phyloP scores from a whole-genome alignment of 2,329 filamentous ascomycete genomes.

The Simplicillium sp. region DNA sequence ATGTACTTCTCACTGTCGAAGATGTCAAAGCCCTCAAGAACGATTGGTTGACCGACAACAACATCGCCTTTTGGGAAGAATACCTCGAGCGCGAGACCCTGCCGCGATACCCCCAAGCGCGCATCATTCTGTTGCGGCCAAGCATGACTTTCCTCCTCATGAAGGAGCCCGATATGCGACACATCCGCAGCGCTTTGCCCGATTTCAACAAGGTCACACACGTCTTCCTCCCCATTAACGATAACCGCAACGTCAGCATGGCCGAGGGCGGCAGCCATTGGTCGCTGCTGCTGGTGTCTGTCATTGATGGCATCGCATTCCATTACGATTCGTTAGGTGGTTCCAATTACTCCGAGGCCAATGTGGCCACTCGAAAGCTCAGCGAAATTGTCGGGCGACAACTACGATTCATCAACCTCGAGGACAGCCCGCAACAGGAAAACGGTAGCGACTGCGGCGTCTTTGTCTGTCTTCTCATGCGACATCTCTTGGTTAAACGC shows the following conservation, averaged over 20 bases:
- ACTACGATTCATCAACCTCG: conserved; percentile 69
- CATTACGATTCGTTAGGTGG: conserved; percentile 87
- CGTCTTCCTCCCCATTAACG: conserved; percentile 92
- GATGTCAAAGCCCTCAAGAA: conserved; percentile 81
- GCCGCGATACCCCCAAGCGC: conserved; percentile 65
- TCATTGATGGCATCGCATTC: conserved; percentile 84
- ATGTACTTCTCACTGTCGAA: conserved; percentile 60
- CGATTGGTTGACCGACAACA: conserved; percentile 97
- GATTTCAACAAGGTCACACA: conserved; percentile 76
- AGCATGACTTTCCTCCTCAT: conserved; percentile 89
- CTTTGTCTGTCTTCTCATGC: conserved; percentile 92
- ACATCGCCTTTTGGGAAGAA: conserved; percentile 98
- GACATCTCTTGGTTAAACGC: conserved; percentile 78
- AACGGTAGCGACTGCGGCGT: conserved; percentile 93
- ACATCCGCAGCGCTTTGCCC: conserved; percentile 61
- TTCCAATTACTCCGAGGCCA: conserved; percentile 67
- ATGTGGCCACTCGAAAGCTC: conserved; percentile 59
- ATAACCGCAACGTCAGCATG: conserved; percentile 63
- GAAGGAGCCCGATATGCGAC: conserved; percentile 52
- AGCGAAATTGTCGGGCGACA: conserved; percentile 55
- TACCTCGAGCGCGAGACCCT: conserved; percentile 88
- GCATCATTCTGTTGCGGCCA: conserved; percentile 84
- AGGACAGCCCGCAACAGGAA: conserved; percentile 82
- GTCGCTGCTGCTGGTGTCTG: conserved; percentile 83
- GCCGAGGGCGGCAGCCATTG: conserved; percentile 93